Base-by-base conservation (phyloP, 352 stramenopile genomes). In the Phytophthora podocarpi region DNA sequence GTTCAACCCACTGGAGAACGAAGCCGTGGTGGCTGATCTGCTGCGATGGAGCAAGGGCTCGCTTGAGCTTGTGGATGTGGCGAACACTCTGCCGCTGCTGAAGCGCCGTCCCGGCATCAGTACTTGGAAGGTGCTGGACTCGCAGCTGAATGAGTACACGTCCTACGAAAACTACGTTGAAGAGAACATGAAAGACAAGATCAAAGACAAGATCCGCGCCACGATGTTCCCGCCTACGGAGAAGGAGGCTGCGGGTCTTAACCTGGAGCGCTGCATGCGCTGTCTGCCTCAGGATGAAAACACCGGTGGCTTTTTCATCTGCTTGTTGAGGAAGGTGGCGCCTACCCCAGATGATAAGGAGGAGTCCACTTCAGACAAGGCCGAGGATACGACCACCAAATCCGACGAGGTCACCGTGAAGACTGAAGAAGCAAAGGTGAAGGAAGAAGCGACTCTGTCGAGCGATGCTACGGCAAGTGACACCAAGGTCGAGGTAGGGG, bases 241-340 rank as follows among this genome's bases (percentile, higher is more conserved):
- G 3, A 80, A 96, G 9, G 90, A 98, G 56, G 74, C 78, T 4
- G 67, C 54, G 15, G 52, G 57, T 23, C 80, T 97, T 27, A 72
- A 97, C 57, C 66, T 99, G 10, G 85, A 99, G 49, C 77, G 90
- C 9, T 99, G 98, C 72, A 93, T 98, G 82, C 92, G 98, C 10
- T 97, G 98, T 36, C 78, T 99, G 34, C 98, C 98, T 15, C 98
- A 99, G 28, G 64, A 77, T 15, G 64, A 93, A 74, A 91, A 99
- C 74, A 99, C 97, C 7, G 97, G 97, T 36, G 98, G 97, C 0
- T 99, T 99, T 72, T 99, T 99, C 76, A 95, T 99, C 34, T 97
- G 92, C 35, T 73, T 99, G 27, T 79, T 99, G 4, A 84, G 96
- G 64, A 99, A 99, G 79, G 81, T 89, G 23, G 73, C 71, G 21